Conservation (phyloP, 1,139 yeast genomes). For the Entelexis sorbosivorans region DNA sequence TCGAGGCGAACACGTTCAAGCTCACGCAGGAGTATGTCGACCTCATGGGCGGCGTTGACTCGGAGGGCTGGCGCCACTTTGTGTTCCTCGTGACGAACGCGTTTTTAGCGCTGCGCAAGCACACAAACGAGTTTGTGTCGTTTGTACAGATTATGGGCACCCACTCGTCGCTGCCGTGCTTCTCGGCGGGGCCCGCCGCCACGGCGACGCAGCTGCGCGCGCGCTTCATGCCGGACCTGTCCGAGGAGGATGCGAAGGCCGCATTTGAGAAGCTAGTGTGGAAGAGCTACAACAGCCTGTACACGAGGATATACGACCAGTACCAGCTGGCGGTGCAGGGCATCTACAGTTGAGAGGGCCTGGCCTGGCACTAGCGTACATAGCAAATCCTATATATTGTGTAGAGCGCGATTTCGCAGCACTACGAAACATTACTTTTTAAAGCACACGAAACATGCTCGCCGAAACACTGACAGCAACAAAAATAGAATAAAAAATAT, state of each 20-base stretch:
- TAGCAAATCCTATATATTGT: no score
- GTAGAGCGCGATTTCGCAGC: no score
- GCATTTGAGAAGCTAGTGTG: constrained; percentile 73
- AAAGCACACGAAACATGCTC: no score
- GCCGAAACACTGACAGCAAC: neutral
- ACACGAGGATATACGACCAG: constrained; percentile 86
- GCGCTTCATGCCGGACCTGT: constrained; percentile 64
- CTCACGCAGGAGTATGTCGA: constrained; percentile 81
- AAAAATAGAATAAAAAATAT: no score
- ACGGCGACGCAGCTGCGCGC: constrained; percentile 70
- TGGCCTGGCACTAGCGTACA: no score
- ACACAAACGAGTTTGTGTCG: constrained; percentile 60
- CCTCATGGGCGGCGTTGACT: constrained; percentile 64
- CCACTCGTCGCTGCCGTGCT: constrained; percentile 83
- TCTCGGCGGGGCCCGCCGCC: constrained; percentile 63
- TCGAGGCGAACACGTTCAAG: constrained; percentile 95
- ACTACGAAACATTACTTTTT: no score
- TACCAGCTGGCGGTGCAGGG: constrained; percentile 92
- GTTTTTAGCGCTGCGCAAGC: constrained; percentile 57
- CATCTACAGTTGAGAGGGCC: constrained; percentile 53
- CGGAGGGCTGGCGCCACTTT: constrained; percentile 49
- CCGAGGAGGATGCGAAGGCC: constrained; percentile 59
- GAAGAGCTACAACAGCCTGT: constrained; percentile 77
- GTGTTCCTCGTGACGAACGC: constrained; percentile 54
- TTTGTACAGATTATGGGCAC: constrained; percentile 90